phyloP scores from a whole-genome alignment of 371 early-diverging fungal genomes.

The Gilbertella persicaria region DNA sequence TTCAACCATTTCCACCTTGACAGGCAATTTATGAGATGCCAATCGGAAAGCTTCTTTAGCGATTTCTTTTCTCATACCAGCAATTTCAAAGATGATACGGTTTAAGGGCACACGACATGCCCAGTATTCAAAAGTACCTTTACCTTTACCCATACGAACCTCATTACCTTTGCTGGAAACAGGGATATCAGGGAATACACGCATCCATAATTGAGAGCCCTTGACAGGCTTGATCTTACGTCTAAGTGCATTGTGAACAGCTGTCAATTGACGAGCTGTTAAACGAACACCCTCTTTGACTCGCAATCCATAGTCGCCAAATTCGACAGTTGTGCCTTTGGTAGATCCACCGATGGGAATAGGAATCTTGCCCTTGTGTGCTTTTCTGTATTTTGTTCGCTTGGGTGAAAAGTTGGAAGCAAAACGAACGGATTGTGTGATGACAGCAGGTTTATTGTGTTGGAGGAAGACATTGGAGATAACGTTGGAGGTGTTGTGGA shows the following conservation, averaged over 20 bases:
- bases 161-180: constrained; percentile 91
- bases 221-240: constrained; percentile 87
- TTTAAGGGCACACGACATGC: constrained; percentile 89
- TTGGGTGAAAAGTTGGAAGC: constrained; percentile 76
- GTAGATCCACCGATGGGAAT: constrained; percentile 82
- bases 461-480: constrained; percentile 19
- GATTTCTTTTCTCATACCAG: constrained; percentile 73
- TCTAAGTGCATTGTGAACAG: constrained; percentile 72
- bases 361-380: constrained; percentile 87
- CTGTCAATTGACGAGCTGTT: constrained; percentile 82
- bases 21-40: constrained; percentile 72
- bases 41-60: constrained; percentile 81
- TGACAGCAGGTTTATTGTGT: background rate
- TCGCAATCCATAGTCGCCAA: constrained; percentile 91
- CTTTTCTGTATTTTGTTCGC: constrained; percentile 81
- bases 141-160: constrained; percentile 97
- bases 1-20: constrained; percentile 75
- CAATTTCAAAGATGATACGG: constrained; percentile 87
- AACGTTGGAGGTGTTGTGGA: constrained; percentile 8
- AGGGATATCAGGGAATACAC: constrained; percentile 92
- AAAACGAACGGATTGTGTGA: constrained; percentile 36
- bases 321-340: constrained; percentile 83
- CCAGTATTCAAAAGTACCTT: constrained; percentile 93
- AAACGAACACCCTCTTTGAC: constrained; percentile 83
- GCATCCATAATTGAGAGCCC: constrained; percentile 84